A percentile compares a stretch with the other conserved stretches of the same genome.
Conservation (phyloP, 352 stramenopile genomes). For the Globisporangium mamillatum region DNA sequence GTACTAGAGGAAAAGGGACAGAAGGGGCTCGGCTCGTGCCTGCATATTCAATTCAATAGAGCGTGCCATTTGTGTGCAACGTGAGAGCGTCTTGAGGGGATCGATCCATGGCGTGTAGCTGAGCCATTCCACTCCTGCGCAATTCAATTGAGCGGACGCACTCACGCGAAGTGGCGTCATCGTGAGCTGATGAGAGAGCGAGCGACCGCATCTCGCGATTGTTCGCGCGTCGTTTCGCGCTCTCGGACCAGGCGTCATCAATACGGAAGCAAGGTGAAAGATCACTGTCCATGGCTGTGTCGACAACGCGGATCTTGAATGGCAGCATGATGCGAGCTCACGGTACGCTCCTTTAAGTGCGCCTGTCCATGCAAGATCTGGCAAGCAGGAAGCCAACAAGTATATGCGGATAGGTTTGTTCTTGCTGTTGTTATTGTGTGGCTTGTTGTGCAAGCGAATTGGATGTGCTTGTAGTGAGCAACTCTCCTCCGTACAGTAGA, state of each 20-base stretch:
- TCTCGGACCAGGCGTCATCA: background rate
- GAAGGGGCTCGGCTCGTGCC: too few relatives aligned
- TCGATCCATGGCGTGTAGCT: too few relatives aligned
- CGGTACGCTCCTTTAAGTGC: background rate
- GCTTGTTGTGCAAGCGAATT: background rate
- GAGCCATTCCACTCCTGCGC: too few relatives aligned
- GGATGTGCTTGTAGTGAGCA: background rate
- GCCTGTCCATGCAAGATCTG: background rate
- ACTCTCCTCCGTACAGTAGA: background rate
- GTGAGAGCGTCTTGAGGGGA: too few relatives aligned
- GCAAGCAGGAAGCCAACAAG: background rate
- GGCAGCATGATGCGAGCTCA: background rate
- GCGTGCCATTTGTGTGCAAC: too few relatives aligned
- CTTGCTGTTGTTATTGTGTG: background rate
- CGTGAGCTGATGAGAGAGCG: background rate
- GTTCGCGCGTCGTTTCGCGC: background rate
- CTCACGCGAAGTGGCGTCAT: background rate
- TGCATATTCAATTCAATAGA: too few relatives aligned
- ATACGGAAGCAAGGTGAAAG: background rate
- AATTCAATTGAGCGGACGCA: background rate
- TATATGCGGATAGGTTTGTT: background rate
- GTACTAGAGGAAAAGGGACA: too few relatives aligned
- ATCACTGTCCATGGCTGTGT: background rate
- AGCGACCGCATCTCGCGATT: too few relatives aligned
- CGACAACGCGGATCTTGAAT: background rate